phyloP scores from a whole-genome alignment of 2,329 filamentous ascomycete genomes.

The Venturia oleaginea region DNA sequence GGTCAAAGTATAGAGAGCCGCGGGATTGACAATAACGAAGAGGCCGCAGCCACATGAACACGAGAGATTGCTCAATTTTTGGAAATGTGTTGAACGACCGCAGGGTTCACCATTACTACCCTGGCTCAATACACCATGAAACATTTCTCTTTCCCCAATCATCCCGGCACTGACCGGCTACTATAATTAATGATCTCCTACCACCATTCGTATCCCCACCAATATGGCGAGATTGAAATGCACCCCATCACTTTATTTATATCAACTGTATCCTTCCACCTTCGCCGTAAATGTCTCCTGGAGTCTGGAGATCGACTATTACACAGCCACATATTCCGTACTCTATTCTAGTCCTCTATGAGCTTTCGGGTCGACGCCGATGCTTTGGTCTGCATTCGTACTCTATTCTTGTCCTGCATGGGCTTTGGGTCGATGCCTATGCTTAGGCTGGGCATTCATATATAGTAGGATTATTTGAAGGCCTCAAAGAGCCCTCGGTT shows the following conservation, averaged over 20 bases:
- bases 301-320: neutral
- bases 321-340: neutral
- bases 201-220: neutral
- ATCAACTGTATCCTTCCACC: neutral
- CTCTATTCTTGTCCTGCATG: neutral
- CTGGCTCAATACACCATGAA: neutral
- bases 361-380: neutral
- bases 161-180: no score
- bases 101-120: neutral
- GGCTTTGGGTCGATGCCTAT: neutral
- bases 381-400: neutral
- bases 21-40: neutral
- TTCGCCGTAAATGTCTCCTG: neutral
- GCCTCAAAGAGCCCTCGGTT: neutral
- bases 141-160: neutral
- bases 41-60: neutral
- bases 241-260: neutral
- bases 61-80: constrained; percentile 23
- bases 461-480: neutral
- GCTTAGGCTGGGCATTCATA: neutral
- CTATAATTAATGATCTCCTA: neutral
- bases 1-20: constrained; percentile 3
- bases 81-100: neutral
- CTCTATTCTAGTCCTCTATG: neutral
- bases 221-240: neutral